These are phyloP conservation scores for Neurospora intermedia DNA, from an alignment of 495 filamentous ascomycete species.

Conservation along the genomic window DNA sequence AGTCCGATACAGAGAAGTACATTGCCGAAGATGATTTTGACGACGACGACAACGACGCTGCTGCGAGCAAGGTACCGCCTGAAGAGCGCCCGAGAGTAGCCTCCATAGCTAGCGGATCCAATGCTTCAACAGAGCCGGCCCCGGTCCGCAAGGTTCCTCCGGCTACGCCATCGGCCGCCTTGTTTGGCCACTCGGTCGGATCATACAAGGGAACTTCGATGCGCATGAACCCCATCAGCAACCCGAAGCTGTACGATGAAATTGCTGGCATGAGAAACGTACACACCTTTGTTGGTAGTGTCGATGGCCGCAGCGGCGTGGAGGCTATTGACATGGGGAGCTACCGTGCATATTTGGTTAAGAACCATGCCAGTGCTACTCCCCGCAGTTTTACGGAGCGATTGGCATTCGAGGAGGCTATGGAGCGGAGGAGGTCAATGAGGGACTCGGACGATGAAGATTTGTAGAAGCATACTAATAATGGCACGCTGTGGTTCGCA, in stretches of 20 bases:
- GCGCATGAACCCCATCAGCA: constrained; percentile 22
- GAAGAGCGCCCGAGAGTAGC: not conserved
- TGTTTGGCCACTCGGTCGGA: constrained; percentile 24
- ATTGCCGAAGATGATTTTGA: constrained; percentile 8
- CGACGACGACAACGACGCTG: constrained; percentile 13
- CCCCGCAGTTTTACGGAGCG: constrained; percentile 34
- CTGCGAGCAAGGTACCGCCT: constrained; percentile 1
- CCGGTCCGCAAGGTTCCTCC: constrained; percentile 5
- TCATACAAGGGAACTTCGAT: constrained; percentile 34
- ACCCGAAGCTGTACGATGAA: constrained; percentile 32
- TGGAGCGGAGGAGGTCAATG: constrained; percentile 15
- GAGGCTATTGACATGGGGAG: constrained; percentile 29
- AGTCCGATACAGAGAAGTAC: constrained; percentile 11
- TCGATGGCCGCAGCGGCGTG: constrained; percentile 30
- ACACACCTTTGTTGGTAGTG: constrained; percentile 33
- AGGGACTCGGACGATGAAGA: not conserved
- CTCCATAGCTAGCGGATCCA: not conserved
- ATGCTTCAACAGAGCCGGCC: not conserved
- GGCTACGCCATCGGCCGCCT: constrained; percentile 15
- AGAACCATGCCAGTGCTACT: constrained; percentile 13
- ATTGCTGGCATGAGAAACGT: constrained; percentile 36
- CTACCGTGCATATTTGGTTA: constrained; percentile 20
- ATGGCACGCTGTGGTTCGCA: not conserved
- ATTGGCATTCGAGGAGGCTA: constrained; percentile 32
- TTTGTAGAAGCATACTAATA: not conserved